Evolutionary conservation across 805 yeast genomes (phyloP), one percentile per base, ranked within the genome.

Genomic region (Saccharomycopsis synnaedendra): DNA sequence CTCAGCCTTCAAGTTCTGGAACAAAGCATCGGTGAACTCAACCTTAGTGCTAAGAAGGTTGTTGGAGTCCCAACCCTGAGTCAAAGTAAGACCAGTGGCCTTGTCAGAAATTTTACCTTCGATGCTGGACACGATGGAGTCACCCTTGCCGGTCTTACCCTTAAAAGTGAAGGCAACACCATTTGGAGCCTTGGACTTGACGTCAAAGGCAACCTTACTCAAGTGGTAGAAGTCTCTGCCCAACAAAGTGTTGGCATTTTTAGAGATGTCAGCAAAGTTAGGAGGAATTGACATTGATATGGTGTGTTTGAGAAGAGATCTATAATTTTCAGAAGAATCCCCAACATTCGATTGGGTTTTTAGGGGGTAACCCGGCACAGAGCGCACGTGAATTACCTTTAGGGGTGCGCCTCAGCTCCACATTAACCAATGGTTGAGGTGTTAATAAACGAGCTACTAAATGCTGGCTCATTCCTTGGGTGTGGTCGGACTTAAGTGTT

Each of bases 1-100:
- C 70, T 89, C 96, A 59, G 93, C 82, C 75, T 88, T 90, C 62
- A 93, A 78, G 60, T 97, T 97, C 60, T 95, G 95, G 53, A 96
- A 83, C 70, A 90, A 77, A 60, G 87, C 84, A 68, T 89, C 95
- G 51, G 82, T 76, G 61, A 93, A 76, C 74, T 90, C 97, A 59
- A 93, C 76, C 77, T 87, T 90, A 72, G 97, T 85, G 75, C 79
- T 83, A 64, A 93, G 74, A 56, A 83, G 76, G 69, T 90, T 90
- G 68, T 94, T 82, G 60, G 95, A 86, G 73, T 89, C 82, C 96
- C 97, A 89, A 64, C 96, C 96, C 76, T 93, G 97, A 58, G 96
- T 88, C 64, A 93, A 72, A 56, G 96, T 80, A 63, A 93, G 74
- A 56, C 97, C 97, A 54, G 93, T 74, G 54, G 88, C 76, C 76